Evolutionary conservation across 768 basidiomycete genomes (phyloP), one percentile per base, ranked within the genome.

Genomic region (Fistulinella prunicolor): DNA sequence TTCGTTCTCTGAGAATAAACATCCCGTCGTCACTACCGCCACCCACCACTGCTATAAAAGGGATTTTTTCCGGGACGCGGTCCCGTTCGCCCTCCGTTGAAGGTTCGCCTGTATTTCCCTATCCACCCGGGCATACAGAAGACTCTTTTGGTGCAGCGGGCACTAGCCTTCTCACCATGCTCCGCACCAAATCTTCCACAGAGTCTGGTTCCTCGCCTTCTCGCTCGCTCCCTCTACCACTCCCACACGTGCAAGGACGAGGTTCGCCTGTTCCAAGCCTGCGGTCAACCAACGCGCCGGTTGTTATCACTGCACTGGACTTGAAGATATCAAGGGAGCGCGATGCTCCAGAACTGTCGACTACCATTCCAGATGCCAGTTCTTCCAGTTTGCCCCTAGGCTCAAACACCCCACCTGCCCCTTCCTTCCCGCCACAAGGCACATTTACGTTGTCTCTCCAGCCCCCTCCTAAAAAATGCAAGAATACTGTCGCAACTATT

Each of bases 101-200:
- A 56, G 75, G 74, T 7, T 70, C 79, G 29, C 76, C 75, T 24
- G 43, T 19, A 24, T 57, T 45, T 30, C 12, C 44, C 12, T 42
- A 39, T 73, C 77, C 46, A 67, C 75, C 28, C 68, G 66, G 61
- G 13, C 55, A 62, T 26, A 40, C 59, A n/a, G 72, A 82, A 44
- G 82, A 82, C 14, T 82, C 82, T 9, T 84, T 85, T 49, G 70
- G 73, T 21, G 73, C 73, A 30, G 79, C 71, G 54, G 80, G 82
- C 9, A 78, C 66, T 32, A 81, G 73, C 55, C 67, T 86, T 29
- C 64, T 84, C 35, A 72, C 70, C 51, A 78, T 77, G 72, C 63
- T 79, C 39, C 70, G 77, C 32, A 67, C 72, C 20, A 73, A 65
- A 51, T 68, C 73, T 36, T 62, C 70, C 19, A 42, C 49, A 16